These are phyloP conservation scores for Taiwanofungus camphoratus DNA, from an alignment of 1,284 basidiomycete species.

Conservation along the genomic window DNA sequence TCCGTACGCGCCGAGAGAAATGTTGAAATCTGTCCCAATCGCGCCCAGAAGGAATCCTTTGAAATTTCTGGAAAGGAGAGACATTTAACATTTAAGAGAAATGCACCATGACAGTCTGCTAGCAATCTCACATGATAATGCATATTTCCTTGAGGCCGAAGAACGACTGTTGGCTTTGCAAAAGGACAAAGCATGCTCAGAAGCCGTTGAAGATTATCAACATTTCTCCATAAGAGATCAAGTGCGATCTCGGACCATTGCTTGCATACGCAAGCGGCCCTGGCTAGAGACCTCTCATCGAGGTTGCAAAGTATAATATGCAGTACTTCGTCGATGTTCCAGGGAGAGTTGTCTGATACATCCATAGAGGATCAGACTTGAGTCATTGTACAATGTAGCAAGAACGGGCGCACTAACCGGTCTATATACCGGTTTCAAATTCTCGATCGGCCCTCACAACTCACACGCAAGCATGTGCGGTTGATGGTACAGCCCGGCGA, in stretches of 20 bases:
- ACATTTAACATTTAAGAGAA: constrained; percentile 5
- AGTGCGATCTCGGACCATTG: constrained; percentile 26
- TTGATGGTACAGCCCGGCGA: no score
- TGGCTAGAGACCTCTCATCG: constrained; percentile 21
- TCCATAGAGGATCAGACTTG: background rate
- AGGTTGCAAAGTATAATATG: constrained; percentile 23
- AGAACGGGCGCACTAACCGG: no score
- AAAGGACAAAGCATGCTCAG: constrained; percentile 43
- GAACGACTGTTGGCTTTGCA: constrained; percentile 14
- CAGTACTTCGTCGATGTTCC: constrained; percentile 24
- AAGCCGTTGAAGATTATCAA: constrained; percentile 36
- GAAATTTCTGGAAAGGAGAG: constrained; percentile 33
- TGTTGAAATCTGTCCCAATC: constrained; percentile 54
- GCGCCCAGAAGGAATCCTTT: constrained; percentile 33
- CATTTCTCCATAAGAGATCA: constrained; percentile 23
- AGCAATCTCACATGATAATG: no score
- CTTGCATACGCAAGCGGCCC: constrained; percentile 21
- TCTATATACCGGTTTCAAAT: constrained; percentile 1
- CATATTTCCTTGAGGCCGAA: no score
- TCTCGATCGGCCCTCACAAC: no score
- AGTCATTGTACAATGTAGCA: no score
- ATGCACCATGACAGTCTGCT: no score
- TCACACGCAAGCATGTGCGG: no score
- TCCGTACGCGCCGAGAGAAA: constrained; percentile 49
- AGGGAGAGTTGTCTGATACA: constrained; percentile 1